Evolutionary conservation across 2,329 filamentous ascomycete species (phyloP), one percentile per base, ranked within the genome.

Genomic region (Mollisia scopiformis): DNA sequence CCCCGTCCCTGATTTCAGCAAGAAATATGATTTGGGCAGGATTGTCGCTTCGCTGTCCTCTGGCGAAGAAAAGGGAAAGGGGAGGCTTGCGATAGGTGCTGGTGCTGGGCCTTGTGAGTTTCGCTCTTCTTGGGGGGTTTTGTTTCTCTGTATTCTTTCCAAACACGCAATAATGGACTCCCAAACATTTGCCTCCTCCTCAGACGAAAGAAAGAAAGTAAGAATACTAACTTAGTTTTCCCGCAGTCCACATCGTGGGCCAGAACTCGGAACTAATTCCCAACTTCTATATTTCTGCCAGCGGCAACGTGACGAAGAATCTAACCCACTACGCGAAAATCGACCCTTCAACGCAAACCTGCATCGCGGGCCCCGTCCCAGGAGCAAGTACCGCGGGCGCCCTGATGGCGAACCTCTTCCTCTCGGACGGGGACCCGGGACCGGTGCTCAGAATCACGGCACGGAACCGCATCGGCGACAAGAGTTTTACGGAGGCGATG

Each of bases 361-460:
- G 30, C 2, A 27, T 47, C 13, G 5, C 10, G 3, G 43, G 25
- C 1, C 23, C 43, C 21, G 13, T 25, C 16, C 43, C 25, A 6
- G 21, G 28, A 3, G 23, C 3, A 13, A 27, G 23, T 4, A 54
- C 55, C 1, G 75, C 75, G 30, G 79, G 74, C 60, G 77, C 68
- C 0, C 64, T 80, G 8, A 80, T 80, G 79, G 72, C 72, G 35
- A 80, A 80, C 55, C 66, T 80, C 0, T 78, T 75, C 50, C 77
- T 78, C 0, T 78, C 71, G 0, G 59, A 65, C 2, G 78, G 77
- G 0, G 28, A 66, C 1, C 28, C 71, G 0, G 77, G 78, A 0
- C 68, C 70, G 0, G 73, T 77, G 0, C 55, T 80, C 2, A 76
- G 75, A 39, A 65, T 80, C 14, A 73, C 62, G 1, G 77, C 75